phyloP scores from a whole-genome alignment of 78 protist species.

The Dictyostelium firmibasis region DNA sequence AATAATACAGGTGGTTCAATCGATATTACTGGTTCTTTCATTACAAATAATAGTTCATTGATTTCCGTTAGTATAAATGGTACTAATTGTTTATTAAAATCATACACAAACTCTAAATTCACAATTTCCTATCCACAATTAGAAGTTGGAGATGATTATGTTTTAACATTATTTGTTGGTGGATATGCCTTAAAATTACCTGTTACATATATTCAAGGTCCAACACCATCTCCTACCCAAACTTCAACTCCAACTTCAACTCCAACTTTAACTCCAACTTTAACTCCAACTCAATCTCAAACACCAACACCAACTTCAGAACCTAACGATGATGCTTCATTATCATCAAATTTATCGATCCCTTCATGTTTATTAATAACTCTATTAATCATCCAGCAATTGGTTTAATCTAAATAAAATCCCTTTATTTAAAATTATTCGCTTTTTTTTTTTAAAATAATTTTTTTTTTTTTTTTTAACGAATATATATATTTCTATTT shows the following conservation, averaged over 20 bases:
- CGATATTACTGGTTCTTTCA: background rate
- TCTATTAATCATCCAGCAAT: no score
- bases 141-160: background rate
- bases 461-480: no score
- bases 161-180: background rate
- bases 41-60: background rate
- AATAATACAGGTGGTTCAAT: background rate
- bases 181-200: background rate
- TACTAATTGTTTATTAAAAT: background rate
- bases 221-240: background rate
- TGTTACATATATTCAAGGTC: background rate
- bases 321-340: background rate
- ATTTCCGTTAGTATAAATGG: background rate
- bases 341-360: background rate
- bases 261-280: no score
- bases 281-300: no score
- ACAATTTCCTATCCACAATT: background rate
- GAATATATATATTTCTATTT: no score
- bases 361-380: background rate
- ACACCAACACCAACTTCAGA: background rate
- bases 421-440: no score
- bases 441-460: no score
- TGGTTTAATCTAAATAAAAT: no score
- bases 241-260: background rate
- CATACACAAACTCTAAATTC: background rate